phyloP scores from a whole-genome alignment of 768 basidiomycete species.

The Russula foetens region DNA sequence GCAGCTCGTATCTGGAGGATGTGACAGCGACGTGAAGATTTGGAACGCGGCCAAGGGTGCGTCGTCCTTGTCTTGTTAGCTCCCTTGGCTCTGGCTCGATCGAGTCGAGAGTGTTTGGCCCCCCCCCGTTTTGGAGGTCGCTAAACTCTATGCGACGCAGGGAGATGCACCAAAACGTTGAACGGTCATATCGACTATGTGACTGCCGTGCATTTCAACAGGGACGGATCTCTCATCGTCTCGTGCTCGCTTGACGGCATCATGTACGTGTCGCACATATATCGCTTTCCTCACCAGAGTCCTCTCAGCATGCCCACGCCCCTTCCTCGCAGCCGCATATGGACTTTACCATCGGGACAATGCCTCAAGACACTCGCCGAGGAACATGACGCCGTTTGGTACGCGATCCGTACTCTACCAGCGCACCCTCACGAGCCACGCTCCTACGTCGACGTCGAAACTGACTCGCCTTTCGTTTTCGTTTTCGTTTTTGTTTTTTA shows the following conservation, averaged over 20 bases:
- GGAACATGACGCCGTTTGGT: slow-evolving; percentile 81
- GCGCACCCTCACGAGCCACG: too few relatives aligned
- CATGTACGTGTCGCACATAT: slow-evolving; percentile 56
- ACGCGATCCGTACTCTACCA: slow-evolving; percentile 23
- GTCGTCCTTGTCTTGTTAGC: slow-evolving; percentile 16
- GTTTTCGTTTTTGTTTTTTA: too few relatives aligned
- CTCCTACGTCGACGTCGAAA: too few relatives aligned
- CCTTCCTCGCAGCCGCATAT: slow-evolving; percentile 65
- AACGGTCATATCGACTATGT: slow-evolving; percentile 94
- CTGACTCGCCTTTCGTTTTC: too few relatives aligned
- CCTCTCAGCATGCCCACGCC: not conserved
- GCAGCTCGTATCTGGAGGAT: slow-evolving; percentile 84
- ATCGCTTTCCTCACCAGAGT: not conserved
- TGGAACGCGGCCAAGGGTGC: slow-evolving; percentile 84
- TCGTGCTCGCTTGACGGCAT: slow-evolving; percentile 90
- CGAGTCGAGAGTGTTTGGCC: not conserved
- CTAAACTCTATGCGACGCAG: slow-evolving; percentile 23
- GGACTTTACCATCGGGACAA: slow-evolving; percentile 88
- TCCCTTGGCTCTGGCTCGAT: too few relatives aligned
- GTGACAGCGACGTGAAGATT: slow-evolving; percentile 87
- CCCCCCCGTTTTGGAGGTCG: not conserved
- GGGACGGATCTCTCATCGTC: slow-evolving; percentile 85
- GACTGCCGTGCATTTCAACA: slow-evolving; percentile 89
- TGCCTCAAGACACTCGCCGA: slow-evolving; percentile 95
- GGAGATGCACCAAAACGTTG: slow-evolving; percentile 77